phyloP scores from a whole-genome alignment of 1,139 yeast species.

The Pneumocystis jirovecii region DNA sequence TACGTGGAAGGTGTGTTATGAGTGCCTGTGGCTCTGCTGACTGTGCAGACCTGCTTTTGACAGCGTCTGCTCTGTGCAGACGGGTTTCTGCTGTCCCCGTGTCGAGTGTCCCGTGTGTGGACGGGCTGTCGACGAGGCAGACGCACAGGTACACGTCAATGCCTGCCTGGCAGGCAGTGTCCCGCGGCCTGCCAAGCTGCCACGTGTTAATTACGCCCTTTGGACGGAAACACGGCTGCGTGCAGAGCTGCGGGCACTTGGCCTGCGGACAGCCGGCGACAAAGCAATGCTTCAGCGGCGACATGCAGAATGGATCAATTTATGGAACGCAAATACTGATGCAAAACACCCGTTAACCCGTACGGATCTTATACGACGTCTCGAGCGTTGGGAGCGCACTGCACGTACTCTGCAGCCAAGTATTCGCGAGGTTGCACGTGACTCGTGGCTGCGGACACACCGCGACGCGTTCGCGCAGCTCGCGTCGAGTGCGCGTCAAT shows the following conservation, averaged over 20 bases:
- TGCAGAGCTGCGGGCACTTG: constrained; percentile 39
- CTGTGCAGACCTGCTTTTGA: too few species aligned
- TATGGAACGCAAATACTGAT: constrained; percentile 76
- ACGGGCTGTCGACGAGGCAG: not conserved
- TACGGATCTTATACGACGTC: constrained; percentile 37
- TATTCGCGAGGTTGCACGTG: not conserved
- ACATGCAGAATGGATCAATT: constrained; percentile 60
- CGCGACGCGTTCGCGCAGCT: not conserved
- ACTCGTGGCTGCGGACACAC: not conserved
- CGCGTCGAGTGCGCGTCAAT: not conserved
- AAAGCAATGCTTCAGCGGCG: constrained; percentile 51
- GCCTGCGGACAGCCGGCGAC: constrained; percentile 49
- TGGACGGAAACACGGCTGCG: constrained; percentile 48
- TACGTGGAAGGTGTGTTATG: constrained; percentile 4
- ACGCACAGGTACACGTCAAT: constrained; percentile 12
- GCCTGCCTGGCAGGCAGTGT: constrained; percentile 1
- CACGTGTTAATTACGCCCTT: constrained; percentile 48
- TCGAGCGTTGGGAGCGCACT: constrained; percentile 54
- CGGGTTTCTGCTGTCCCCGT: too few species aligned
- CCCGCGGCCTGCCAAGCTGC: constrained; percentile 21
- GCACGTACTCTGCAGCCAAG: not conserved
- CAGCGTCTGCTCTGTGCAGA: too few species aligned
- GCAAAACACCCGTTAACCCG: constrained; percentile 52
- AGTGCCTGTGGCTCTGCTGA: too few species aligned
- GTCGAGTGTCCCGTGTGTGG: too few species aligned